These are phyloP conservation scores for Jimgerdemannia lactiflua DNA, from an alignment of 192 early-diverging fungal genomes.

Conservation along the genomic window DNA sequence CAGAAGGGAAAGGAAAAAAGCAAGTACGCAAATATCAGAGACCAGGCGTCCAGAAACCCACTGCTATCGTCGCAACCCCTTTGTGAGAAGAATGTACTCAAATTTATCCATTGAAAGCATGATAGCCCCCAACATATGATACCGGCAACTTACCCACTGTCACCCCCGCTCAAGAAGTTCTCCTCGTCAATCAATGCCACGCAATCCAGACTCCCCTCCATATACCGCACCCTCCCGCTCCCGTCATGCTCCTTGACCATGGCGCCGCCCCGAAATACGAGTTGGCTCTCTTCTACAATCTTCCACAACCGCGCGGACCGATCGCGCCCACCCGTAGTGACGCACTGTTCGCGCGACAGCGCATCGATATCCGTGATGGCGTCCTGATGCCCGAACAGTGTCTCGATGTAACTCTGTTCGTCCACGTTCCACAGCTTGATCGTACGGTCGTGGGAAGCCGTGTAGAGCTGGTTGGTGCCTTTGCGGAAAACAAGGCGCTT, in stretches of 20 bases:
- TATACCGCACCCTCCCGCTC: constrained; percentile 25
- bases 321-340: constrained; percentile 89
- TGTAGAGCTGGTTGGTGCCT: constrained; percentile 81
- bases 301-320: constrained; percentile 92
- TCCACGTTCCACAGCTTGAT: constrained; percentile 98
- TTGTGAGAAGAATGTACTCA: too few relatives aligned
- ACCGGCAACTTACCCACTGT: constrained; percentile 62
- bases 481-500: constrained; percentile 82
- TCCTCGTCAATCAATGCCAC: constrained; percentile 94
- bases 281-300: constrained; percentile 90
- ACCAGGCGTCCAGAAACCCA: too few relatives aligned
- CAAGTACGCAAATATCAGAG: too few relatives aligned
- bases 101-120: too few relatives aligned
- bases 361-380: constrained; percentile 76
- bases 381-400: constrained; percentile 98
- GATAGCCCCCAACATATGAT: too few relatives aligned
- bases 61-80: too few relatives aligned
- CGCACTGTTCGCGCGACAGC: constrained; percentile 84
- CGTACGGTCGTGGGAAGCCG: constrained; percentile 85
- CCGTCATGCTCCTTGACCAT: constrained; percentile 20
- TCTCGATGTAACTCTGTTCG: constrained; percentile 90
- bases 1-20: too few relatives aligned
- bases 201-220: constrained; percentile 76
- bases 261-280: constrained; percentile 85
- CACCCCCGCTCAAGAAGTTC: constrained; percentile 87